Conservation (phyloP, 2,329 filamentous ascomycete genomes). For the Paecilomyces sp. region DNA sequence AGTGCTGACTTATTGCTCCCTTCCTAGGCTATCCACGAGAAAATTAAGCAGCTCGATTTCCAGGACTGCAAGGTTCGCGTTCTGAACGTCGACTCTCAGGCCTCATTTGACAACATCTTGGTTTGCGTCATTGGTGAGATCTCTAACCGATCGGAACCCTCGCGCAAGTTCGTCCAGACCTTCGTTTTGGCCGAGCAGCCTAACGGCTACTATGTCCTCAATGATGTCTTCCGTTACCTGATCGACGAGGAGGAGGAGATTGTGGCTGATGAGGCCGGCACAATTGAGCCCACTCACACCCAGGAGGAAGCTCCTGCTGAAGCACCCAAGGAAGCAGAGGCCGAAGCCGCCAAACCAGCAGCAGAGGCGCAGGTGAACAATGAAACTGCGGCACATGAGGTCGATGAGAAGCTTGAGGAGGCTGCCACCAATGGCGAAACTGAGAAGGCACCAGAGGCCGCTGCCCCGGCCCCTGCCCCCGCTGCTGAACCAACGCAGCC, state of each 20-base stretch:
- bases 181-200: slow-evolving; percentile 95
- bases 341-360: slow-evolving; percentile 41
- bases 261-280: slow-evolving; percentile 33
- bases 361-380: slow-evolving; percentile 26
- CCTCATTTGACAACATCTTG: slow-evolving; percentile 85
- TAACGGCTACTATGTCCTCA: slow-evolving; percentile 95
- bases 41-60: slow-evolving; percentile 87
- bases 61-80: slow-evolving; percentile 98
- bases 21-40: slow-evolving; percentile 77
- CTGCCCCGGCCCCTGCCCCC: slow-evolving; percentile 29
- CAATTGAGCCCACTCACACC: slow-evolving; percentile 19
- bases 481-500: slow-evolving; percentile 14
- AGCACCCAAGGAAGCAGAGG: slow-evolving; percentile 29
- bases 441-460: slow-evolving; percentile 20
- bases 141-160: slow-evolving; percentile 83
- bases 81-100: slow-evolving; percentile 94
- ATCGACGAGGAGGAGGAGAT: slow-evolving; percentile 65
- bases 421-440: slow-evolving; percentile 41
- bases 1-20: slow-evolving; percentile 12
- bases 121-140: slow-evolving; percentile 98
- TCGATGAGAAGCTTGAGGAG: slow-evolving; percentile 73
- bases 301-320: slow-evolving; percentile 34
- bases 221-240: slow-evolving; percentile 95
- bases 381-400: slow-evolving; percentile 43
- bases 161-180: slow-evolving; percentile 95